Evolutionary conservation across 495 filamentous ascomycete genomes (phyloP), one percentile per base, ranked within the genome.

Genomic region (Talaromyces thailandensis): DNA sequence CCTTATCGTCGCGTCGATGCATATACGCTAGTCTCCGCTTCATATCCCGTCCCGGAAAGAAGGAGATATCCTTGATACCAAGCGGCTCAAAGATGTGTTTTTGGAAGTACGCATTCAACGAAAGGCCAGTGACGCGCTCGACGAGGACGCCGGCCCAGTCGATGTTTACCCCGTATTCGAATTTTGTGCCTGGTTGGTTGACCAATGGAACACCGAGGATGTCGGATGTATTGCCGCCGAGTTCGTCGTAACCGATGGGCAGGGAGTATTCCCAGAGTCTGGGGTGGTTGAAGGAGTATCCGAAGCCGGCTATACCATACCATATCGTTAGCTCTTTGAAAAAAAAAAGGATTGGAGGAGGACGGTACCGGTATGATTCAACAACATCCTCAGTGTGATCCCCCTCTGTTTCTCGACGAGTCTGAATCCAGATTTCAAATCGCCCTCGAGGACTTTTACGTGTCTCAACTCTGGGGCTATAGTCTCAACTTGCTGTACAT

Each of bases 311-410:
- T 61, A 7, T 31, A 18, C 5, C 3, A 18, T 12, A 31, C 6
- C n/a, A 35, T 29, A n/a, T 29, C 6, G 43, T 58, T n/a, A 58
- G 58, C 21, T 40, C 23, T 6, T n/a, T n/a, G n/a, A n/a, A n/a
- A n/a, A n/a, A n/a, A n/a, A n/a, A 35, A 40, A 14, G 26, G 25
- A 43, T 16, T 48, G 29, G 52, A 12, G 14, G 16, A 25, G 3
- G 29, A 12, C n/a, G 31, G 65, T 71, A 70, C 77, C 74, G 24
- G 82, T 85, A 71, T 85, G 84, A 23, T 64, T 74, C 28, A 87
- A 64, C 48, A 86, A 65, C 82, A 85, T 86, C 58, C 82, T 70
- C 60, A 87, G 64, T 1, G 83, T 86, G 56, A 86, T 84, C 2
- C 73, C 69, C 9, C 67, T 75, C 61, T 80, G 77, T 70, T 82